Base-by-base conservation (phyloP, 352 stramenopile species). In the Pythium rishiriense region DNA sequence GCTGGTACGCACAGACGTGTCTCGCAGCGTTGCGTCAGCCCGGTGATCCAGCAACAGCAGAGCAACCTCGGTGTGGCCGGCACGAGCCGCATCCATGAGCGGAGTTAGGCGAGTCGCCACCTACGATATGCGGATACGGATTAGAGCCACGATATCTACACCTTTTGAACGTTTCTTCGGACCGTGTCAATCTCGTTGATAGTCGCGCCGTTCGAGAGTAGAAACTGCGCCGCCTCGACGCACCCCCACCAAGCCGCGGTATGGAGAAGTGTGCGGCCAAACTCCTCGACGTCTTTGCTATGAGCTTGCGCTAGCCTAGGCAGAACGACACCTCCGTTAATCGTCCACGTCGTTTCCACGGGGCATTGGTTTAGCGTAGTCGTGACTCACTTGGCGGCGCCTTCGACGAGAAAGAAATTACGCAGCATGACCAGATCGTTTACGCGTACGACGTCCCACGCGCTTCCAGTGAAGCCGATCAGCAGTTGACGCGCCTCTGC, bases 361-460 rank as follows among this genome's bases (percentile, higher is more conserved):
- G n/a, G n/a, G n/a, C n/a, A n/a, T n/a, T n/a, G n/a, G n/a, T n/a
- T n/a, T n/a, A n/a, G n/a, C 37, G 15, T 21, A 17, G n/a, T 4
- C 7, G 12, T 19, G 17, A 26, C 55, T 57, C 28, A 77, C 47
- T 63, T 80, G 14, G 65, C 42, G 14, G 76, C 64, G 3, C 78
- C 79, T 68, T 93, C 81, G 4, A 90, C 79, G 5, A 85, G 50
- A 42, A 93, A 83, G 28, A 85, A 91, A 45, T 79, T 75, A 41
- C 70, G 64, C 28, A 93, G 55, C 56, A 91, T 81, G 0, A 66
- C 59, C 25, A 90, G 33, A 21, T 88, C 70, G 26, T 83, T 79
- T 2, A 25, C 51, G 25, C 31, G 59, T 1, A 87, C 70, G 2
- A 79, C 82, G 35, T 87, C 72, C 85, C 85, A 93, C 14, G 85